Base-by-base conservation (phyloP, 371 early-diverging fungal genomes). In the Syncephalastrum racemosum region DNA sequence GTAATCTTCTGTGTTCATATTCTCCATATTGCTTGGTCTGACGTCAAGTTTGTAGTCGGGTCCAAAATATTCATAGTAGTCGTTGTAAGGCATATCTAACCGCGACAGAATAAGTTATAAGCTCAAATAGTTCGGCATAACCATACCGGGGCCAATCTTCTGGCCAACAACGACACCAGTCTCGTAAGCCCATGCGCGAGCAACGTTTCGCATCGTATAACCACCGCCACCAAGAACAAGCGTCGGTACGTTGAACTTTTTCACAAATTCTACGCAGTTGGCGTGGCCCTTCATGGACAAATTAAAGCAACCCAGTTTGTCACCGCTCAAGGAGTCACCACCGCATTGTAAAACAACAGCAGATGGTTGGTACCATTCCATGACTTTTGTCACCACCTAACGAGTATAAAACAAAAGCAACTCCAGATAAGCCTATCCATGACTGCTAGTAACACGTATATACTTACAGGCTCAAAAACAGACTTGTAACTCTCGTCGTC, bases 331-430 rank as follows among this genome's bases (percentile, higher is more conserved):
- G 12, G 99, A 99, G 68, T 99, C 99, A 3, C 99, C 97, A 55
- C 99, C 99, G 73, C 98, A 97, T 75, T 99, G 99, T 65, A 99
- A 67, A n/a, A 99, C 96, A 50, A 99, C 87, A 1, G 92, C 99
- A 36, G 90, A 90, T 15, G 99, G 99, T 27, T 87, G 82, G 77
- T 91, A 99, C 79, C 87, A 85, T 31, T 96, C 94, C 82, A 99
- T 94, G 14, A 98, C 91, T 60, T 87, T 81, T 31, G 87, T 81
- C 70, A 97, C 88, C 24, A 97, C 84, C 81, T 79, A 23, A 10
- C 10, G 19, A 48, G 3, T 44, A 47, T n/a, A 52, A 20, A 25
- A 27, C 36, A 16, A 16, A 12, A n/a, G 12, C 20, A 14, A 19
- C 20, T 22, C 22, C 44, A n/a, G 41, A n/a, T 43, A 49, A 19